Conservation (phyloP, 805 yeast species). For the Metschnikowia arizonensis region DNA sequence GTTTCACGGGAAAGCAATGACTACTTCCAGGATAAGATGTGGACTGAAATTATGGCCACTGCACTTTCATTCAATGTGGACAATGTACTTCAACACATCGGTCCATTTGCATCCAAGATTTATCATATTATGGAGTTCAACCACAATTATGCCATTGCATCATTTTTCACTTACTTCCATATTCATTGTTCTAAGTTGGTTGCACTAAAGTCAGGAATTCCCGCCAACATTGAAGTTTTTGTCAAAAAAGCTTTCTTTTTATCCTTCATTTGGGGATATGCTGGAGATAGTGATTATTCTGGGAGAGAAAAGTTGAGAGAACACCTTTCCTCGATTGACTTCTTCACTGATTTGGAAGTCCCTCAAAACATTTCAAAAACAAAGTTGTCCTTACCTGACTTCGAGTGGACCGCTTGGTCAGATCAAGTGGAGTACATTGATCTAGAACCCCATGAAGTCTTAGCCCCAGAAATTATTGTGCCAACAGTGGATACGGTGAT, state of each 20-base stretch:
- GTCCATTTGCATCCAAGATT: constrained; percentile 23
- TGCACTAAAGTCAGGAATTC: neutral
- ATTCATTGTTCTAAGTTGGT: constrained; percentile 29
- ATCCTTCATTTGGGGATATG: constrained; percentile 57
- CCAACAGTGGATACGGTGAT: constrained; percentile 76
- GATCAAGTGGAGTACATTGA: constrained; percentile 37
- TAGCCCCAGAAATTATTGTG: constrained; percentile 59
- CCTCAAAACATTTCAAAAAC: constrained; percentile 33
- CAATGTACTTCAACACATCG: constrained; percentile 12
- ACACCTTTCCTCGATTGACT: constrained; percentile 20
- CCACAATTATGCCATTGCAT: constrained; percentile 30
- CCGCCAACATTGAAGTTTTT: constrained; percentile 27
- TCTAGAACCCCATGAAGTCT: constrained; percentile 56
- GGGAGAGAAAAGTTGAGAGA: constrained; percentile 39
- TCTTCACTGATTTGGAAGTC: constrained; percentile 15
- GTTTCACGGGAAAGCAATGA: neutral
- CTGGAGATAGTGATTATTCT: constrained; percentile 48
- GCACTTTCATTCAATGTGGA: neutral
- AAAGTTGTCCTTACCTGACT: constrained; percentile 42
- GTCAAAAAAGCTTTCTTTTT: constrained; percentile 32
- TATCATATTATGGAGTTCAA: constrained; percentile 53
- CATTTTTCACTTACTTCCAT: constrained; percentile 39
- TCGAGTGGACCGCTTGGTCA: constrained; percentile 44
- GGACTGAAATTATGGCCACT: constrained; percentile 13
- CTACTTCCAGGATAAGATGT: constrained; percentile 9